Evolutionary conservation across 106 monocot species (phyloP), one percentile per base, ranked within the genome.

Genomic region (Chionographis japonica): DNA sequence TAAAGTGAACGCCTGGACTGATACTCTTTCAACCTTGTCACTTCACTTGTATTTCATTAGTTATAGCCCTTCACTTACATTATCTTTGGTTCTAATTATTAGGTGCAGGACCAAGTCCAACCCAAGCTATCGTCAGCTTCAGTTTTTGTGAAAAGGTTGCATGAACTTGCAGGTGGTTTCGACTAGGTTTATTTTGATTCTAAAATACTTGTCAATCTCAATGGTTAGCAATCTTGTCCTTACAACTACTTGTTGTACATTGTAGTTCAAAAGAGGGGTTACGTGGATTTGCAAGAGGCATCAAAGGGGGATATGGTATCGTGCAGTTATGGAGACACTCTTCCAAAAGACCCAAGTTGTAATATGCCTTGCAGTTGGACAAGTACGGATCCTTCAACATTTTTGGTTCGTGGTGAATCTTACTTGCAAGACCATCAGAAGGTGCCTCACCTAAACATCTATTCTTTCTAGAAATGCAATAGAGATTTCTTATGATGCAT

Each of bases 371-470:
- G 91, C 64, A 98, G 83, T 75, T 98, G 97, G 89, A 67, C 90
- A 56, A 85, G 63, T 59, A 74, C 92, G 56, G 97, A 98, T 79
- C 89, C 89, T 73, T 79, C 97, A 37, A 87, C 84, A 65, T 98
- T 98, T 79, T 68, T 90, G 52, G 81, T 98, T 55, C 80, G 97
- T 3, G 81, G 92, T 41, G 80, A 84, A 85, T 90, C 92, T 54
- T 98, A 92, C 65, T 73, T 92, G 10, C 89, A 90, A 67, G 89
- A 98, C 75, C 79, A 69, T 64, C 84, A 80, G 38, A 98, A 98
- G 87, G 97, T 98, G 77, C 7, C 46, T 46, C 46, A 46, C 46
- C 46, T 10, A 46, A 46, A 46, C 46, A 46, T 27, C 27, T 27
- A 1, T 27, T 27, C 27, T 27, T 27, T 27, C 27, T 27, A 27